A percentile compares a stretch with the other conserved stretches of the same genome.
Evolutionary conservation across 2,329 filamentous ascomycete species (phyloP).

Genomic region (Sporothrix pallida): DNA sequence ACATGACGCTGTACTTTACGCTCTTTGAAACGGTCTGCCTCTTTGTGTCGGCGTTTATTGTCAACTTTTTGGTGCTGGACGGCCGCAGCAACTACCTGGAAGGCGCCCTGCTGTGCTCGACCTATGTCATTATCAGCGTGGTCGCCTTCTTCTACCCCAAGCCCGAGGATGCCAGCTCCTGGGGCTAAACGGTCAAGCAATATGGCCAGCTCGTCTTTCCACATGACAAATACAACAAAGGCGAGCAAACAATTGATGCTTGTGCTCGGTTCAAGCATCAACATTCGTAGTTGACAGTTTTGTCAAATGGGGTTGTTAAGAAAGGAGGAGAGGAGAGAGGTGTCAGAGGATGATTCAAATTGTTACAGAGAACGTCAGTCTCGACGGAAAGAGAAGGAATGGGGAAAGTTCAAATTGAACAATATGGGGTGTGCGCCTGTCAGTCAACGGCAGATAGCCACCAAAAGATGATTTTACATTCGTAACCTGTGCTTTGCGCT

Average conservation of each 20-base stretch:
- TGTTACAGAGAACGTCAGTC: neutral
- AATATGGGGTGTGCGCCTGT: neutral
- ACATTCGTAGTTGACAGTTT: neutral
- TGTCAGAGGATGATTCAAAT: neutral
- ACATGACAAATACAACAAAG: neutral
- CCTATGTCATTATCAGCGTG: slow-evolving; percentile 71
- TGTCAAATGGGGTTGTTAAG: neutral
- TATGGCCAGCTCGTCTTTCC: neutral
- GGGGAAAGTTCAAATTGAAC: neutral
- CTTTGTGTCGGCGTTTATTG: slow-evolving; percentile 82
- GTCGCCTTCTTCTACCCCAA: slow-evolving; percentile 70
- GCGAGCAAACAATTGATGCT: neutral
- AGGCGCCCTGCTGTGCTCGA: slow-evolving; percentile 70
- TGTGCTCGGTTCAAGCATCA: neutral
- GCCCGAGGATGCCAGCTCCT: slow-evolving; percentile 30
- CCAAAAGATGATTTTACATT: neutral
- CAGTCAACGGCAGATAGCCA: neutral
- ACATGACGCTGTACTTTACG: slow-evolving; percentile 85
- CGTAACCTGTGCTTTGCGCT: slow-evolving; percentile 12
- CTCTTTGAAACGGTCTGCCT: slow-evolving; percentile 87
- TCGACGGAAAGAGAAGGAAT: neutral
- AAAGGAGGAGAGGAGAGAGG: neutral
- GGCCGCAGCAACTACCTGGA: slow-evolving; percentile 87
- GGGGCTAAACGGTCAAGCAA: slow-evolving; percentile 32
- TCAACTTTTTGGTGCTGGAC: slow-evolving; percentile 86